Evolutionary conservation across 768 basidiomycete genomes (phyloP), one percentile per base, ranked within the genome.

Genomic region (Boletus barrowsii): DNA sequence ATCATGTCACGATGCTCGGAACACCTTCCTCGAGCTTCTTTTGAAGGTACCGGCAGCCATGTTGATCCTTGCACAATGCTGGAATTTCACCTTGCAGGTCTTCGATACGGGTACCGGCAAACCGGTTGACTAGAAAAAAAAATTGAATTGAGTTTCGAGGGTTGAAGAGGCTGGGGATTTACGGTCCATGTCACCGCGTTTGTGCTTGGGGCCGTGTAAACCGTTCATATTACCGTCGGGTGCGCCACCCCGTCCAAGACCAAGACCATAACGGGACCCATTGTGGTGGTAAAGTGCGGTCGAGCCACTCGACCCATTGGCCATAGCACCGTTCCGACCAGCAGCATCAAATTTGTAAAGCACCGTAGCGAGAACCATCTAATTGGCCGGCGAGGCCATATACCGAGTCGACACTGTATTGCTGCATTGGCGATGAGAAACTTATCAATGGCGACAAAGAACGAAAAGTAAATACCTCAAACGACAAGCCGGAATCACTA

Each of bases 1-100:
- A 99, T 99, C 90, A 98, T 95, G 66, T 99, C 97, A 49, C 97
- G 84, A 72, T 99, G 95, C 69, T 96, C 94, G 96, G 82, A 55
- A 88, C 83, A 51, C 91, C 92, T 67, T 99, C 97, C 70, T 99
- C 97, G 24, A 99, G 80, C 74, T 98, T 98, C 84, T 98, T 98
- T 74, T 99, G 97, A 53, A 99, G 75, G 68, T 98, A 99, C 37
- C 97, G 84, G 68, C 97, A 99, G 3, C 97, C 97, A 71, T 98
- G 96, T 72, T 99, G 97, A 72, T 99, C 97, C 71, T 98, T 98
- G 83, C 96, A 98, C 17, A 99, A 74, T 1, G 83, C 78, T 14
- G 93, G 85, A 55, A 99, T 96, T 72, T 99, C 96, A 54, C 96
- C 96, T 61, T 90, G 87, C 24, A 99, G 76, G 65, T 99, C 97